Percentiles rank a stretch among this genome's conserved stretches.
Evolutionary conservation across 2,329 filamentous ascomycete genomes (phyloP).

Genomic region (Fusarium subtropicale): DNA sequence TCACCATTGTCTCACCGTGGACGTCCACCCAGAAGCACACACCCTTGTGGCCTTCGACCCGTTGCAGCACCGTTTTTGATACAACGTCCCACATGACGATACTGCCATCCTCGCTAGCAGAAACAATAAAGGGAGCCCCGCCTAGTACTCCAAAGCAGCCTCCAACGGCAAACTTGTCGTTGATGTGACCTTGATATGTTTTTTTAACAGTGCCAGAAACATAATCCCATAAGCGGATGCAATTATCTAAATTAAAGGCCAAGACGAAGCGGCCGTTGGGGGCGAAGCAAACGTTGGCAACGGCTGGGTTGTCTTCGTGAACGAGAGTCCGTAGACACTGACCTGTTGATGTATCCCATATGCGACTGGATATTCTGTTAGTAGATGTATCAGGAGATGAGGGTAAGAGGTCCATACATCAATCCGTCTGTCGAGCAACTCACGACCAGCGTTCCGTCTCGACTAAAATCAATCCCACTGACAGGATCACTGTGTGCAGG

Average conservation of each 20-base stretch:
- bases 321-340: slow-evolving; percentile 95
- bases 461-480: slow-evolving; percentile 90
- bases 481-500: slow-evolving; percentile 97
- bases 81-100: slow-evolving; percentile 92
- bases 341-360: slow-evolving; percentile 96
- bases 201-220: slow-evolving; percentile 91
- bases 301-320: slow-evolving; percentile 93
- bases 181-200: slow-evolving; percentile 94
- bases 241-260: slow-evolving; percentile 90
- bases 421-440: slow-evolving; percentile 92
- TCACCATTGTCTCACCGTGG: slow-evolving; percentile 66
- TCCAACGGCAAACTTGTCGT: slow-evolving; percentile 84
- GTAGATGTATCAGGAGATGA: not conserved
- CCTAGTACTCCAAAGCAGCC: slow-evolving; percentile 79
- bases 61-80: slow-evolving; percentile 84
- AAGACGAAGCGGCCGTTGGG: slow-evolving; percentile 95
- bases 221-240: slow-evolving; percentile 94
- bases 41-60: slow-evolving; percentile 63
- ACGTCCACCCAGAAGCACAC: slow-evolving; percentile 76
- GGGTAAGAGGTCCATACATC: slow-evolving; percentile 66
- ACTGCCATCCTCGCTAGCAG: slow-evolving; percentile 88
- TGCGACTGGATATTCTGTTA: slow-evolving; percentile 65
- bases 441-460: slow-evolving; percentile 90
- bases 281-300: slow-evolving; percentile 89
- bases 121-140: slow-evolving; percentile 73